Percentiles rank a stretch among this genome's conserved stretches.
Conservation (phyloP, 805 yeast genomes). For the Candida saitoana region DNA sequence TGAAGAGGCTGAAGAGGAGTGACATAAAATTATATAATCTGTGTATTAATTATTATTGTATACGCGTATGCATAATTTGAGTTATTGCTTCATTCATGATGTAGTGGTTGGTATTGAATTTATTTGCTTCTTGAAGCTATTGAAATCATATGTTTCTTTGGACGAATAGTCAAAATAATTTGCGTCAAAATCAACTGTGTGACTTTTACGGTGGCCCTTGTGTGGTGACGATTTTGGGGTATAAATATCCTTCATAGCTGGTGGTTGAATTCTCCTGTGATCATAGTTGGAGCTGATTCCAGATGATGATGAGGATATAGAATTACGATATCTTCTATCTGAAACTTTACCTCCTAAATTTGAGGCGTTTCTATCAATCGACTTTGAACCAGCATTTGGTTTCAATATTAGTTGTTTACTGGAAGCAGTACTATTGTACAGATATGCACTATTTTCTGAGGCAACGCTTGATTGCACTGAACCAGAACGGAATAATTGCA, state of each 20-base stretch:
- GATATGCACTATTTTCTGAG: constrained; percentile 14
- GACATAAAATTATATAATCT: constrained; percentile 5
- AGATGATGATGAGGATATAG: constrained; percentile 7
- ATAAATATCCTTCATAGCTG: constrained; percentile 6
- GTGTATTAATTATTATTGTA: constrained; percentile 9
- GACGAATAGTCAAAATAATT: constrained; percentile 34
- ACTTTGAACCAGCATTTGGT: background rate
- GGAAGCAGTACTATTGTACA: constrained; percentile 18
- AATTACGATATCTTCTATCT: background rate
- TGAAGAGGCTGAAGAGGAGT: constrained; percentile 16
- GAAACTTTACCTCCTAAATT: background rate
- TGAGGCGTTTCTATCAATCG: background rate
- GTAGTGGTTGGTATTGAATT: constrained; percentile 2
- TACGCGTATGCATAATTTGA: background rate
- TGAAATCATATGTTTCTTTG: constrained; percentile 32
- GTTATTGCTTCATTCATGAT: background rate
- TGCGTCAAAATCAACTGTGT: constrained; percentile 14
- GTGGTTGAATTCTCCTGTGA: constrained; percentile 18
- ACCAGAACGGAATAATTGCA: constrained; percentile 24
- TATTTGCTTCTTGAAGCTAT: constrained; percentile 29
- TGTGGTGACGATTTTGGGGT: constrained; percentile 4
- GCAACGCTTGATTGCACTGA: constrained; percentile 12
- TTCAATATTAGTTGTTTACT: constrained; percentile 15
- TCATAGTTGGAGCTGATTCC: constrained; percentile 15
- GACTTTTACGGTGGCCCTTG: constrained; percentile 7